Evolutionary conservation across 306 rosid species (phyloP), one percentile per base, ranked within the genome.

Genomic region (Vachellia collinsii): DNA sequence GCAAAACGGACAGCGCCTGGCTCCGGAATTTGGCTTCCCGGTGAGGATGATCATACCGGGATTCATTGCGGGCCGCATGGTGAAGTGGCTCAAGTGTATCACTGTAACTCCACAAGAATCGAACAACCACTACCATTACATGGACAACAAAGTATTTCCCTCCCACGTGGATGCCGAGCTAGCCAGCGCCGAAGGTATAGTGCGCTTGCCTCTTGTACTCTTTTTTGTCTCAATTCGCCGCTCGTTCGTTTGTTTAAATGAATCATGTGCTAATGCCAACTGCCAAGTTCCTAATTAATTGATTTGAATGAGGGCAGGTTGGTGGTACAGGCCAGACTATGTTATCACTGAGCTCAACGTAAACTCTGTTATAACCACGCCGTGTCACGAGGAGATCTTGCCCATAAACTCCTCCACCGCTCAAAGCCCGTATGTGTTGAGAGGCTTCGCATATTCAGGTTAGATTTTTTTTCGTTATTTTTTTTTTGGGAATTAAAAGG

Each of bases 311-410:
- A 14, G 39, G 77, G 90, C 83, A 93, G 98, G 86, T 6, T 94
- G 97, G 98, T 94, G 98, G 98, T 94, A 91, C 81, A 94, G 88
- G 84, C 92, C 94, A 1, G 98, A 94, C 68, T 77, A 85, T 62
- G 84, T 92, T 0, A 94, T 94, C 47, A 94, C 89, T 82, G 97
- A 94, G 86, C 75, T 91, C 70, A 94, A 91, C 82, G 85, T 92
- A 77, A 94, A 94, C 78, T 91, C 97, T 0, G 98, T 89, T 19
- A 92, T 94, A 67, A 94, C 97, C 0, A 91, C 95, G 46, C 97
- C 98, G 25, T 81, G 88, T 22, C 98, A 94, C 17, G 91, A 88
- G 25, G 98, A 94, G 82, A 85, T 92, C 23, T 78, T 92, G 84
- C 93, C 97, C 0, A 92, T 91, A 7, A 92, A 90, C 80, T 76